A percentile compares a stretch with the other conserved stretches of the same genome.
Evolutionary conservation across 1,284 basidiomycete species (phyloP).

Genomic region (Tetrapyrgos nigripes): DNA sequence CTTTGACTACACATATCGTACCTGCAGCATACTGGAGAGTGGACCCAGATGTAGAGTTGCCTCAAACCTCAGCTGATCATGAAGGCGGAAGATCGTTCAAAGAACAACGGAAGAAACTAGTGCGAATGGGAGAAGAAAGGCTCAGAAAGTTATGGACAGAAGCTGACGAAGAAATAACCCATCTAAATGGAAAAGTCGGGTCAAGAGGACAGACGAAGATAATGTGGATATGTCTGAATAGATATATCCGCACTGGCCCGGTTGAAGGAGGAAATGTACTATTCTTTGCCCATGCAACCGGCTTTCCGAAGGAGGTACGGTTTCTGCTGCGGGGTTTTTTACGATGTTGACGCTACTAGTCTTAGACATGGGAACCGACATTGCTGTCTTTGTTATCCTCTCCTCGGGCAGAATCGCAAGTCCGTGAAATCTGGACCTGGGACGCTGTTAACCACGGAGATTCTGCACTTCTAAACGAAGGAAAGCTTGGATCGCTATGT

Average conservation of each 20-base stretch:
- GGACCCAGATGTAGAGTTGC: too few species aligned
- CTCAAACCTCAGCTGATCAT: conserved; percentile 34
- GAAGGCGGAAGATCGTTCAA: conserved; percentile 35
- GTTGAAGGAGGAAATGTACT: conserved; percentile 59
- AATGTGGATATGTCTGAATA: conserved; percentile 63
- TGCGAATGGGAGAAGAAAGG: conserved; percentile 25
- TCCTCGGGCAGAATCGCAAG: conserved; percentile 28
- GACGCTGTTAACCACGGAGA: conserved; percentile 85
- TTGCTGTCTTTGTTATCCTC: conserved; percentile 54
- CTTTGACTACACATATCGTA: too few species aligned
- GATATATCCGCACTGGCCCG: conserved; percentile 48
- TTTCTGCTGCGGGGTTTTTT: background rate
- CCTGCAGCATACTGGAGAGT: too few species aligned
- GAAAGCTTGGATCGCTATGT: conserved; percentile 61
- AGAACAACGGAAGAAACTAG: conserved; percentile 36
- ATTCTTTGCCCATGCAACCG: conserved; percentile 81
- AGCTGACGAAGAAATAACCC: conserved; percentile 22
- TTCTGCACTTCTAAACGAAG: conserved; percentile 68
- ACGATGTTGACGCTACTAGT: background rate
- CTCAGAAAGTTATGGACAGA: conserved; percentile 30
- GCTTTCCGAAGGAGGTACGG: conserved; percentile 82
- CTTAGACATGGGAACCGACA: conserved; percentile 72
- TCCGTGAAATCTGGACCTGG: conserved; percentile 84
- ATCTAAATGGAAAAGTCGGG: too few species aligned
- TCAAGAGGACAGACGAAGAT: conserved; percentile 40